Conservation (phyloP, 805 yeast species). For the Yamadazyma kitorensis region DNA sequence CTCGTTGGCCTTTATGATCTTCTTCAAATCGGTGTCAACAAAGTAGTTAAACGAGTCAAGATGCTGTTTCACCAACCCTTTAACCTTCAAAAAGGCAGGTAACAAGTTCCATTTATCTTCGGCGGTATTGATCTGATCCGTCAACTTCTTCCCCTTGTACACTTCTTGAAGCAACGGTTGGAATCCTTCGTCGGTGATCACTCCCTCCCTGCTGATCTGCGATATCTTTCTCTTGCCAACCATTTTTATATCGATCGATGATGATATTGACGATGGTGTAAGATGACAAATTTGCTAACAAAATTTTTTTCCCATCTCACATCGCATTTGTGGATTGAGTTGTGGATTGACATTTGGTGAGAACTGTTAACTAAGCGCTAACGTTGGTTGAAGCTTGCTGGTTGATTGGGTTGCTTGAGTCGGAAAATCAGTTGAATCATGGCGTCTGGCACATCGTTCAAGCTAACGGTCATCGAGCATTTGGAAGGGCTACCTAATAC, state of each 20-base stretch:
- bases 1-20: conserved; percentile 89
- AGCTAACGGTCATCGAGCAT: conserved; percentile 73
- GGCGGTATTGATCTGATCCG: conserved; percentile 87
- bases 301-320: conserved; percentile 6
- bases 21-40: conserved; percentile 88
- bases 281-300: no score
- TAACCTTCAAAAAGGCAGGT: conserved; percentile 94
- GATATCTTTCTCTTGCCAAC: conserved; percentile 13
- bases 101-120: conserved; percentile 95
- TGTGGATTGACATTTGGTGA: no score
- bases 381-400: no score
- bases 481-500: conserved; percentile 85
- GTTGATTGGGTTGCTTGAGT: no score
- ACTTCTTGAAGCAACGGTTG: conserved; percentile 74
- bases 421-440: no score
- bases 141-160: conserved; percentile 80
- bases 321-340: no score
- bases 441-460: no score
- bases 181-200: conserved; percentile 54
- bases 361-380: no score
- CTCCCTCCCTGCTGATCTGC: conserved; percentile 6
- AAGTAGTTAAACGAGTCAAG: conserved; percentile 97
- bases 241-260: no score
- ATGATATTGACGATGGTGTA: no score
- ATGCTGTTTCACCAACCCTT: conserved; percentile 96